phyloP scores from a whole-genome alignment of 805 yeast genomes.

The Metschnikowia sp. region DNA sequence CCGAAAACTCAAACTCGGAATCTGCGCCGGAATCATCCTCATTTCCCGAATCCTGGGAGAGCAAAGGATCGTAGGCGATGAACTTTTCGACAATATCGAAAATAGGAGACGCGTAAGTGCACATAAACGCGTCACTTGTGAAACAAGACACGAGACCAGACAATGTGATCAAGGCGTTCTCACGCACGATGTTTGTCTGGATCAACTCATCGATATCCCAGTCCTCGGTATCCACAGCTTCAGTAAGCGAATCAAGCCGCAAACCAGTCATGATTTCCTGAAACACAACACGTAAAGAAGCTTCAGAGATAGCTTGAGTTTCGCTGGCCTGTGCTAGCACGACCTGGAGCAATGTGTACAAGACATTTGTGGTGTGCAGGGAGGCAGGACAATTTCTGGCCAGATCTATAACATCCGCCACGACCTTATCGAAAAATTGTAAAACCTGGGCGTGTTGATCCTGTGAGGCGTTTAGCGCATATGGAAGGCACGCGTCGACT shows the following conservation, averaged over 20 bases:
- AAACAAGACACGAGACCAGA: conserved; percentile 28
- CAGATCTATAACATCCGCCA: conserved; percentile 1
- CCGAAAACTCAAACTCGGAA: conserved; percentile 20
- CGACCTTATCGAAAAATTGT: conserved; percentile 10
- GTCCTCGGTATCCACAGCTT: conserved; percentile 24
- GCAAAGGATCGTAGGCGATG: conserved; percentile 31
- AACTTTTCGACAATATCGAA: conserved; percentile 22
- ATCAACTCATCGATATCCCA: conserved; percentile 44
- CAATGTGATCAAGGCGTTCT: conserved; percentile 46
- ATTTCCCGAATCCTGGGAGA: conserved; percentile 24
- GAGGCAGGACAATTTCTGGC: neutral
- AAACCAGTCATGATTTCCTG: conserved; percentile 4
- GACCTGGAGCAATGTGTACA: conserved; percentile 12
- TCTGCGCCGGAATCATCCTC: conserved; percentile 29
- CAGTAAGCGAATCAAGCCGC: conserved; percentile 1
- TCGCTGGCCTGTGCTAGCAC: conserved; percentile 7
- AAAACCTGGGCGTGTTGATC: conserved; percentile 1
- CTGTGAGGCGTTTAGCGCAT: conserved; percentile 6
- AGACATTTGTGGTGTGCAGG: neutral
- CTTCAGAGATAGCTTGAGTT: conserved; percentile 1
- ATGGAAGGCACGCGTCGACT: conserved; percentile 28
- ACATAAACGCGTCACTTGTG: conserved; percentile 8
- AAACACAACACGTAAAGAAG: conserved; percentile 6
- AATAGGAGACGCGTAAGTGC: conserved; percentile 10
- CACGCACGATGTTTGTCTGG: conserved; percentile 47